Evolutionary conservation across 164 flowering plant species (phyloP), one percentile per base, ranked within the genome.

Genomic region (Magnolia changhungtana): DNA sequence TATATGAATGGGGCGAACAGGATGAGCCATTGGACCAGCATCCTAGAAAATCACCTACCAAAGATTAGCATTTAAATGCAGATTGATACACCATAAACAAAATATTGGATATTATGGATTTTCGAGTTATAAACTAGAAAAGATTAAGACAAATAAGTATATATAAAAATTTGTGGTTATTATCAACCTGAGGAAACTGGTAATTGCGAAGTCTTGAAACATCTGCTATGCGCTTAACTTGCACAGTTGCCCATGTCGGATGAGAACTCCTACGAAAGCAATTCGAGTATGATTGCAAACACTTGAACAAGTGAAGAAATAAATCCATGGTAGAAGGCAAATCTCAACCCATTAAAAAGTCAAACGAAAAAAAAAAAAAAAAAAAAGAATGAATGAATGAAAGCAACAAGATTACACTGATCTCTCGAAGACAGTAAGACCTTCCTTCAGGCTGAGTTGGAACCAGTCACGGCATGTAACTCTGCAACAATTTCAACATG

Each of bases 1-100:
- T 94, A 79, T 96, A 96, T 63, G 99, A 96, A 81, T 96, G 98
- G 71, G 99, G 27, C 98, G 85, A 11, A 96, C 95, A 77, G 99
- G 98, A 85, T 96, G 99, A 85, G 98, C 97, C 98, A 96, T 96
- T 23, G 98, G 98, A 86, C 99, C 98, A 81, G 97, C 90, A 89
- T 96, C 99, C 98, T 96, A 80, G 73, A 83, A 75, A 72, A 74
- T 71, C 72, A 51, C 66, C 75, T 45, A 63, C 2, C 61, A 11
- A 55, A 7, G 18, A 55, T 55, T 55, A 55, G 16, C 61, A 37
- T 37, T 37, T 16, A 55, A 55, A 11, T 55, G 61, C 16, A 55
- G 61, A 55, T 37, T 8, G 61, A 55, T 16, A 8, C 18, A 55
- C 61, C 18, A 11, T 55, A 55, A 11, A 55, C 18, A 55, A 16